Base-by-base conservation (phyloP, 1,139 yeast species). In the Diutina pseudorugosa region DNA sequence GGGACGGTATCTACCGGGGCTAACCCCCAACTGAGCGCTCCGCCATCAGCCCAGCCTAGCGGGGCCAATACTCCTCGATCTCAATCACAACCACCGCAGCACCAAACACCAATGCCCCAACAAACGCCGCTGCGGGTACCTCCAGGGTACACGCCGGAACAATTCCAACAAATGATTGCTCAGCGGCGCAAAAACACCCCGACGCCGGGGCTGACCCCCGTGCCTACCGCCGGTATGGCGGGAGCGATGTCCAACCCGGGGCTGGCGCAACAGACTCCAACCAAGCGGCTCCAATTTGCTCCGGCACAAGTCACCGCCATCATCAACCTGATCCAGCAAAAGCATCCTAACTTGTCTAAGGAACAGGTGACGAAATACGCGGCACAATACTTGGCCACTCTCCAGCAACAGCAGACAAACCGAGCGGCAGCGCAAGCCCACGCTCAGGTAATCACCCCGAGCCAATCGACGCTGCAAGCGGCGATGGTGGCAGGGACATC, bases 281-380 rank as follows among this genome's bases (percentile, higher is more conserved):
- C 53, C 27, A 51, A 50, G 55, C 59, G 75, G 19, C 69, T 76
- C 44, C 76, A 72, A 58, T 70, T 79, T 63, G 76, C 83, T 1
- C 75, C 82, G 20, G 80, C 83, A 1, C 91, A 84, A 60, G 84
- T 85, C 2, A 77, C 87, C 7, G 85, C 86, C 1, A 75, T 85
- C 51, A 80, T 85, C 55, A 80, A 77, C 56, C 83, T 85, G 52
- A 82, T 85, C 53, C 86, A 83, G 59, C 72, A 77, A 19, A 85
- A 83, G 61, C 79, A 85, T 61, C 94, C 94, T 1, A 76, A 75
- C 30, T 69, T 83, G 61, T 72, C 84, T 2, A 82, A 83, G 56
- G 87, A 82, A 54, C 89, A 85, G 59, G 90, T 84, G 1, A 82
- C 88, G 0, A 80, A 82, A 58, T 69, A 83, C 56, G 91, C 91